A percentile compares a stretch with the other conserved stretches of the same genome.
Conservation (phyloP, 306 rosid species). For the Sicyos edulis region DNA sequence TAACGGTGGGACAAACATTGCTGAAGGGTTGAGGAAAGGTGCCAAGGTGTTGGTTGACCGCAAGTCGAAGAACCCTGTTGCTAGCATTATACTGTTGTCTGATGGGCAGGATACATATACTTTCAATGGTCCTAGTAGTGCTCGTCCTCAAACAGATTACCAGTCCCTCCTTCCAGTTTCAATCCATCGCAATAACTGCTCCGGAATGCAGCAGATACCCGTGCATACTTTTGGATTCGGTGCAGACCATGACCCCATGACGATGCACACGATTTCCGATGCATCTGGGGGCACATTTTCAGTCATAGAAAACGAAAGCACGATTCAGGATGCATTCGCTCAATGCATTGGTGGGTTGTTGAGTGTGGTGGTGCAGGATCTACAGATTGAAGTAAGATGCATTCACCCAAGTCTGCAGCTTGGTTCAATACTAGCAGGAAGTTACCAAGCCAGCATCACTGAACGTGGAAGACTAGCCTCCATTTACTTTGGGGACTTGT, state of each 20-base stretch:
- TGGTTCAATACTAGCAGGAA: conserved; percentile 69
- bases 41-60: conserved; percentile 80
- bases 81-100: conserved; percentile 74
- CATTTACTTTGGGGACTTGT: conserved; percentile 66
- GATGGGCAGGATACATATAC: conserved; percentile 76
- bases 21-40: conserved; percentile 74
- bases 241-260: conserved; percentile 69
- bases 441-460: conserved; percentile 48
- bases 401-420: conserved; percentile 48
- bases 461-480: conserved; percentile 51
- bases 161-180: conserved; percentile 60
- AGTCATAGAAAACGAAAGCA: conserved; percentile 75
- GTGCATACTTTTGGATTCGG: conserved; percentile 94
- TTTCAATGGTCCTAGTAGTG: conserved; percentile 27
- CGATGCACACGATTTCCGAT: conserved; percentile 82
- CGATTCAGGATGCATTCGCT: conserved; percentile 95
- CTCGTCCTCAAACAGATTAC: conserved; percentile 32
- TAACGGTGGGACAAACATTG: conserved; percentile 81
- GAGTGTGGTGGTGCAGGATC: conserved; percentile 88
- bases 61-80: conserved; percentile 74
- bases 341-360: conserved; percentile 95
- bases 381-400: conserved; percentile 51
- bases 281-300: conserved; percentile 92
- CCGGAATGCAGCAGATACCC: conserved; percentile 55
- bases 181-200: conserved; percentile 36